Percentiles rank a stretch among this genome's conserved stretches.
Evolutionary conservation across 768 basidiomycete genomes (phyloP).

Genomic region (Sarcodon aspratus): DNA sequence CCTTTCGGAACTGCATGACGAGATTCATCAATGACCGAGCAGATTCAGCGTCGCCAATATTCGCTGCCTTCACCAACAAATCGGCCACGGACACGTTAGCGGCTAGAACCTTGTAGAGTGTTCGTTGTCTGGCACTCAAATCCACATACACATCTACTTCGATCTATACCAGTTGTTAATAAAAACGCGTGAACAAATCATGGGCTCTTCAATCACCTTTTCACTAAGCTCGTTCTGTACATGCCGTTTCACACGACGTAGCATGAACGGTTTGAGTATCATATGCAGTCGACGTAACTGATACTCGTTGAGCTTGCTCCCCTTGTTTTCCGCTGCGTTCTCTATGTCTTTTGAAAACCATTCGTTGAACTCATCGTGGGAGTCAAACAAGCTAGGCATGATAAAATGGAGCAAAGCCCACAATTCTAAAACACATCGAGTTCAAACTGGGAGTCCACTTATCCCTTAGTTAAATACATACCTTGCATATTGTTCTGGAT

Average conservation of each 20-base stretch:
- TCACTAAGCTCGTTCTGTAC: constrained; percentile 99
- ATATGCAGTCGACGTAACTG: constrained; percentile 93
- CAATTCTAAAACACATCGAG: constrained; percentile 46
- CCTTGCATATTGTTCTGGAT: constrained; percentile 99
- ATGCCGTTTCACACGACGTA: constrained; percentile 91
- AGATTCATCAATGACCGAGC: constrained; percentile 96
- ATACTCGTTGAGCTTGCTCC: constrained; percentile 86
- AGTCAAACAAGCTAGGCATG: constrained; percentile 98
- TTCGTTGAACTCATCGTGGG: constrained; percentile 98
- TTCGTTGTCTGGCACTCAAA: constrained; percentile 84
- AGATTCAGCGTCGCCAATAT: constrained; percentile 82
- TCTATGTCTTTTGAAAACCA: constrained; percentile 99
- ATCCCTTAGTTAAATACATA: constrained; percentile 18
- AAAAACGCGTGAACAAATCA: not conserved
- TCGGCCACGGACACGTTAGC: constrained; percentile 94
- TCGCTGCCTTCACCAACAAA: constrained; percentile 85
- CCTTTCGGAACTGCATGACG: constrained; percentile 99
- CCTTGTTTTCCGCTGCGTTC: constrained; percentile 86
- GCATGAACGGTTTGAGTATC: constrained; percentile 99
- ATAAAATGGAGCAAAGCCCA: constrained; percentile 99
- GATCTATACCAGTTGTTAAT: constrained; percentile 40
- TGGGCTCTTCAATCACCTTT: constrained; percentile 50
- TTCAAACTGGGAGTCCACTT: not conserved
- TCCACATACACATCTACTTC: constrained; percentile 94
- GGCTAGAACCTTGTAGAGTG: constrained; percentile 80